Evolutionary conservation across 2,329 filamentous ascomycete genomes (phyloP).

Genomic region (Emericellopsis cladophorae): DNA sequence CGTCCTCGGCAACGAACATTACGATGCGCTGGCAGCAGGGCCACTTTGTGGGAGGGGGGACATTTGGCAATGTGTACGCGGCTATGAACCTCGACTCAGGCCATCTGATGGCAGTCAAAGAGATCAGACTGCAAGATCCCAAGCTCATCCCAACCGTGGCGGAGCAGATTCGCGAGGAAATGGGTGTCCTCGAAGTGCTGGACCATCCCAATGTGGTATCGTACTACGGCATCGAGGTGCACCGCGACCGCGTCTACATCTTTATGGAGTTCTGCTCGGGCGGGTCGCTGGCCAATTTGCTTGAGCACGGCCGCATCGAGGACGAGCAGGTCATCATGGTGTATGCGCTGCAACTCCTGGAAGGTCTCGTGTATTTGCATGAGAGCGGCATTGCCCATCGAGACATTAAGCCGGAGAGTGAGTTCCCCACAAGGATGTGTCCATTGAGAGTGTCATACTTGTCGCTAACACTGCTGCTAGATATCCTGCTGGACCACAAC

Average conservation of each 20-base stretch:
- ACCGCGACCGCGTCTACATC: slow-evolving; percentile 98
- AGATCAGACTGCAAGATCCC: slow-evolving; percentile 92
- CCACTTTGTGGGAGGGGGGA: slow-evolving; percentile 93
- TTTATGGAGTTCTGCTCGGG: slow-evolving; percentile 99
- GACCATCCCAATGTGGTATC: slow-evolving; percentile 97
- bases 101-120: slow-evolving; percentile 96
- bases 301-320: slow-evolving; percentile 94
- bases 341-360: slow-evolving; percentile 84
- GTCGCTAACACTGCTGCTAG: slow-evolving; percentile 29
- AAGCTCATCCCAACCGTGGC: slow-evolving; percentile 92
- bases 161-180: slow-evolving; percentile 89
- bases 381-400: slow-evolving; percentile 86
- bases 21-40: slow-evolving; percentile 97
- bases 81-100: slow-evolving; percentile 95
- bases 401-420: slow-evolving; percentile 95
- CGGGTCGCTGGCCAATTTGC: slow-evolving; percentile 74
- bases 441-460: too few relatives aligned
- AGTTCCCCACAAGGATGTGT: slow-evolving; percentile 18
- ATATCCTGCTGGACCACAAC: slow-evolving; percentile 92
- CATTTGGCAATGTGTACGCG: slow-evolving; percentile 93
- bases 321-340: slow-evolving; percentile 97
- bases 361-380: slow-evolving; percentile 88
- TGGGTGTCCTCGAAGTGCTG: slow-evolving; percentile 88
- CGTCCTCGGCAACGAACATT: slow-evolving; percentile 87
- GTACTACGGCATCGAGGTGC: slow-evolving; percentile 95